Evolutionary conservation across 148 eudicot species (phyloP), one percentile per base, ranked within the genome.

Genomic region (Chenopodium formosanum): DNA sequence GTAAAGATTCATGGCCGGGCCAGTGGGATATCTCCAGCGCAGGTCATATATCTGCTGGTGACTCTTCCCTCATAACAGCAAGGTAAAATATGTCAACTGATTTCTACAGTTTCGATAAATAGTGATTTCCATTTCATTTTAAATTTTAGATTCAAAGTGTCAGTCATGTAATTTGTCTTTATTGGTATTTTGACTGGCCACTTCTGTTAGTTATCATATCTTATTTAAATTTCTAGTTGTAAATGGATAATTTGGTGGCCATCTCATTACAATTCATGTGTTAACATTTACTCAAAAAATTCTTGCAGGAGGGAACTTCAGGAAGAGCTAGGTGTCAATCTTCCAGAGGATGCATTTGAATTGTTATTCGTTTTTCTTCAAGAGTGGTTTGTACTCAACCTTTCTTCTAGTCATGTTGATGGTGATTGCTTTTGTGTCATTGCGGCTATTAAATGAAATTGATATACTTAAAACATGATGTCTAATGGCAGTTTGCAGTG

Each of bases 21-120:
- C 84, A 83, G 81, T 95, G 98, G 98, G 98, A 95, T 84, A 89
- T 93, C 70, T 95, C 98, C 74, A 95, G 98, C 86, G 98, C 98
- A 70, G 98, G 98, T 80, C 98, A 95, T 85, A 90, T 95, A 85
- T 91, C 97, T 81, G 97, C 98, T 80, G 97, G 98, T 52, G 97
- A 93, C 81, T 91, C 97, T 76, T 93, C 97, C 78, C 97, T 95
- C 85, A 74, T 90, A 74, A 70, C 97, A 47, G 98, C 97, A 79
- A 92, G 96, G 98, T 95, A 80, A 78, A 19, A 22, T 70, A 13
- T 64, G 66, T 79, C 34, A 72, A 52, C 20, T 52, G 20, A 56
- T 56, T 2, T 16, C 17, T 2, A 56, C 60, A 56, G 4, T 16
- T 56, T 56, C 4, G 4, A 56, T 56, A 56, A 16, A 56, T 48